Percentiles rank a stretch among this genome's conserved stretches.
Conservation (phyloP, 2,329 filamentous ascomycete genomes). For the Exophiala aquamarina region DNA sequence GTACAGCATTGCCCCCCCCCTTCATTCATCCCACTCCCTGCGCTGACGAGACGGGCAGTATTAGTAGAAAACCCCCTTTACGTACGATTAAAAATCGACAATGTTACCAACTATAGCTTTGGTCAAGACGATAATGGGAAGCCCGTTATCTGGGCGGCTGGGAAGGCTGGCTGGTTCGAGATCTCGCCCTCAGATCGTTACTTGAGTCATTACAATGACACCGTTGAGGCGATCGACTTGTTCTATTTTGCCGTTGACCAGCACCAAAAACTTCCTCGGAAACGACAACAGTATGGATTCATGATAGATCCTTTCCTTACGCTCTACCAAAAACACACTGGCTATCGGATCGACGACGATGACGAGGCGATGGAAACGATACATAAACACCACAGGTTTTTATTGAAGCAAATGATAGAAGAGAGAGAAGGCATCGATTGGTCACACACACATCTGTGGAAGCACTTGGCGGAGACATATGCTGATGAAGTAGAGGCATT, state of each 20-base stretch:
- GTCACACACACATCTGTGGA: slow-evolving; percentile 44
- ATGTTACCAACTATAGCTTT: slow-evolving; percentile 51
- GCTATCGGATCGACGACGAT: slow-evolving; percentile 37
- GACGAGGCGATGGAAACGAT: slow-evolving; percentile 49
- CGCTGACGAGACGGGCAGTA: slow-evolving; percentile 36
- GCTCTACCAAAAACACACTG: slow-evolving; percentile 30
- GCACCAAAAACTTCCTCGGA: slow-evolving; percentile 40
- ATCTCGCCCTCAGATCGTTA: slow-evolving; percentile 56
- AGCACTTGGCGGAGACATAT: slow-evolving; percentile 45
- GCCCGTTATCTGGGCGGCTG: slow-evolving; percentile 61
- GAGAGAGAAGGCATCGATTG: slow-evolving; percentile 46
- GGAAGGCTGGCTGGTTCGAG: slow-evolving; percentile 63
- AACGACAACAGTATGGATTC: slow-evolving; percentile 26
- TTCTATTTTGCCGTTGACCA: slow-evolving; percentile 63
- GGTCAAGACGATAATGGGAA: slow-evolving; percentile 56
- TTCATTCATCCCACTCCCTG: slow-evolving; percentile 31
- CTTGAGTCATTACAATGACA: slow-evolving; percentile 49
- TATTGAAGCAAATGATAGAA: slow-evolving; percentile 49
- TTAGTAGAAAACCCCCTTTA: slow-evolving; percentile 33
- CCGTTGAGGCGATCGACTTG: slow-evolving; percentile 59
- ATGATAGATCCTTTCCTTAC: slow-evolving; percentile 27
- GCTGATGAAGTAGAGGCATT: slow-evolving; percentile 26
- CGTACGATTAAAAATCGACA: slow-evolving; percentile 45
- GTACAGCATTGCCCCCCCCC: no score
- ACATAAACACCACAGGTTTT: slow-evolving; percentile 44